Evolutionary conservation across 179 eudicot species (phyloP), one percentile per base, ranked within the genome.

Genomic region (Gypsophila paniculata): DNA sequence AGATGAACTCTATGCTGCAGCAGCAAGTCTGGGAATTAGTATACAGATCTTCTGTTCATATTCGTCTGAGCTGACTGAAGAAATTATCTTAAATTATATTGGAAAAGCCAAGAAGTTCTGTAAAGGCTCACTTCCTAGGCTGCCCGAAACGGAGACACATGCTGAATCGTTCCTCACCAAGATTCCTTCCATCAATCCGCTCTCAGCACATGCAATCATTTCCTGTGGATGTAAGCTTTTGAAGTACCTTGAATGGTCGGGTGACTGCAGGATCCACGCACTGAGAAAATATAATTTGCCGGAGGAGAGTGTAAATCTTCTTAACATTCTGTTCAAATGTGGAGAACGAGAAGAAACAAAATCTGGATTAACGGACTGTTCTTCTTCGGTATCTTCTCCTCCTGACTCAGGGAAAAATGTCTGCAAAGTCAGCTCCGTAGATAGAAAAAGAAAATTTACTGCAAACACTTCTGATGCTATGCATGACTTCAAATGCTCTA

Each of bases 1-100:
- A 69, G 90, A 93, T 80, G 97, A 86, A 83, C 86, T 96, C 39
- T 96, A 96, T 78, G 99, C 90, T 65, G 97, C 97, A 26, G 97
- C 96, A 52, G 87, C 96, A 64, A 90, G 89, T 83, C 85, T 96
- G 76, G 91, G 90, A 71, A 79, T 86, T 74, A 84, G 85, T 60
- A 68, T 96, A 71, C 99, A 96, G 82, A 77, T 96, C 68, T 87
- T 96, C 71, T 86, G 64, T 69, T 93, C 99, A 10, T 77, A 83
- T 78, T 86, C 98, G 29, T 49, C 82, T 18, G 86, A 89, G 79
- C 79, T 86, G 83, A 93, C 99, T 17, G 91, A 93, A 69, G 93
- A 93, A 73, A 89, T 93, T 61, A 88, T 90, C 73, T 76, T 89
- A 79, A 86, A 77, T 76, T 87, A 86, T 75, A 81, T 95, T 79